Evolutionary conservation across 148 eudicot species (phyloP).

Genomic region (Camellia sinensis): DNA sequence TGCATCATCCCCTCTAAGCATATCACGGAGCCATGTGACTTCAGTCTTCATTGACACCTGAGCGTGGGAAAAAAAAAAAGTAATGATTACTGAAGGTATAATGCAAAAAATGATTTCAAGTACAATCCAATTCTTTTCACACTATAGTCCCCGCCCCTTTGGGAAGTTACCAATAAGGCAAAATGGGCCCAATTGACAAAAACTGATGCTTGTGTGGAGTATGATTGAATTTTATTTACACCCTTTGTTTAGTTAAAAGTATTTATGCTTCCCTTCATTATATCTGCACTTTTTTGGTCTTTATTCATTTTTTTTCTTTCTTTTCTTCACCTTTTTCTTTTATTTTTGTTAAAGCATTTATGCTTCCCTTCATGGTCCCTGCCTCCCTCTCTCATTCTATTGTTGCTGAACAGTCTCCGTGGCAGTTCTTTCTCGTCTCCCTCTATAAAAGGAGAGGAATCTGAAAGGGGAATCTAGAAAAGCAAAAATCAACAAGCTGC

Average conservation of each 20-base stretch:
- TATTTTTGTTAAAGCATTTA: no score
- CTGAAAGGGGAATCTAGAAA: not conserved
- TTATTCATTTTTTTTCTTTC: no score
- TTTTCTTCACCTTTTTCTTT: no score
- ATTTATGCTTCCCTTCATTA: not conserved
- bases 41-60: constrained; percentile 99
- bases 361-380: not conserved
- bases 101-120: not conserved
- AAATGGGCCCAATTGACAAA: not conserved
- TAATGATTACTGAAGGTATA: not conserved
- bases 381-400: not conserved
- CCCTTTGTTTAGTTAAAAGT: no score
- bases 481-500: no score
- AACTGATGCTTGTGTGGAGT: not conserved
- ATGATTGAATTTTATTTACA: not conserved
- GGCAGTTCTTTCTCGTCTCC: not conserved
- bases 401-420: not conserved
- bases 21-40: constrained; percentile 91
- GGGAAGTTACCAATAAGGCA: no score
- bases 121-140: not conserved
- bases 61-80: not conserved
- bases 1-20: constrained; percentile 96
- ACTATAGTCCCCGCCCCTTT: not conserved
- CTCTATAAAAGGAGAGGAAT: not conserved
- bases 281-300: not conserved